Evolutionary conservation across 371 early-diverging fungal genomes (phyloP), one percentile per base, ranked within the genome.

Genomic region (Saksenaea vasiformis): DNA sequence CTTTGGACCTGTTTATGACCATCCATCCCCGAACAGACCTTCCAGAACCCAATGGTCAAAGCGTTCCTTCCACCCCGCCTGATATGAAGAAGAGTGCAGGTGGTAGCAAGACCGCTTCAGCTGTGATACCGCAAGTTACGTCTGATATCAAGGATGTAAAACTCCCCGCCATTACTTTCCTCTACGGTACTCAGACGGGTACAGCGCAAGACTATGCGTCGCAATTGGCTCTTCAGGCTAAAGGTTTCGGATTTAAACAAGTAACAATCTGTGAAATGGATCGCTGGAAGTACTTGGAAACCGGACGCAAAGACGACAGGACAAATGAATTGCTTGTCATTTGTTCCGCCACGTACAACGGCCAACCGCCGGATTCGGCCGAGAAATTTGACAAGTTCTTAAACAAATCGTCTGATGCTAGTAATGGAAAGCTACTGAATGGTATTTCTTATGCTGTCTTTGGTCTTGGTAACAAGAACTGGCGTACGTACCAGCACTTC

Each of bases 381-480:
- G 84, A 78, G 51, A 64, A 68, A 11, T 86, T 87, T 55, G 67
- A 80, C 69, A 76, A 79, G 19, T 82, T 79, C 56, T 56, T 87
- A 13, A 54, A 56, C 26, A 74, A 70, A 28, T n/a, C 61, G 17
- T 61, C 59, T 15, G 71, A 77, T 56, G 31, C 31, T 3, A 65
- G 64, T 15, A 56, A 72, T 19, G 71, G 67, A 60, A 65, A 60
- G 11, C 11, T 73, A 0, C 57, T 78, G 5, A 64, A 70, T 4
- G 79, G 83, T 19, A 43, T 84, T 2, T 61, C 68, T 11, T 87
- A 68, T 58, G 66, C 80, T 38, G 85, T 87, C 13, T 85, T 85
- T 71, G 87, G 87, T 62, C 64, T 81, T 3, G 82, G 82, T 62
- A 87, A 87, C 74, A 75, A 74, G 64, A 80, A 86, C 62, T 86